Conservation (phyloP, 768 basidiomycete genomes). For the Mycena alexandri region DNA sequence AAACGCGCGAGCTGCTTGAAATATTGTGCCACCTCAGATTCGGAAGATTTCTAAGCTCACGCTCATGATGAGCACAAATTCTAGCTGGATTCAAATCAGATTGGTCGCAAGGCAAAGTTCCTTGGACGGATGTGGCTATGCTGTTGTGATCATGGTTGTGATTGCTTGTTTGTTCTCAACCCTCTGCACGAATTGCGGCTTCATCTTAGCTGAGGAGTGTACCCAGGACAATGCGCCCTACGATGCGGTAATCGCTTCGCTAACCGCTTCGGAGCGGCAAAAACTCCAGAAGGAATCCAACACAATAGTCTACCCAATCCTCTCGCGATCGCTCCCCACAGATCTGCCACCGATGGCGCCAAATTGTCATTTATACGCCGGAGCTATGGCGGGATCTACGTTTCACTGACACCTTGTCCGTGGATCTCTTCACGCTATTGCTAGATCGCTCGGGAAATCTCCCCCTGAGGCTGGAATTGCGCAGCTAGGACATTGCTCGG, state of each 20-base stretch:
- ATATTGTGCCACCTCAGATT: no score
- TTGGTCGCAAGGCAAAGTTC: no score
- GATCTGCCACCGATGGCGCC: constrained; percentile 25
- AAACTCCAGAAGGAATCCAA: not conserved
- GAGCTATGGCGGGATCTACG: constrained; percentile 7
- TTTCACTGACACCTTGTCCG: not conserved
- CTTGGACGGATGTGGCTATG: no score
- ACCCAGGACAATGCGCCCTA: no score
- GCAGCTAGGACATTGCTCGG: not conserved
- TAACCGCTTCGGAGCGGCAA: constrained; percentile 6
- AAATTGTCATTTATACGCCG: constrained; percentile 10
- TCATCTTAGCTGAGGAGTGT: no score
- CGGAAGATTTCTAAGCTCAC: no score
- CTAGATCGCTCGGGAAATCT: constrained; percentile 4
- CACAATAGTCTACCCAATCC: not conserved
- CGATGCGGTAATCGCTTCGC: not conserved
- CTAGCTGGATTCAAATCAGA: no score
- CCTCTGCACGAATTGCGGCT: no score
- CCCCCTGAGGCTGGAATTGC: not conserved
- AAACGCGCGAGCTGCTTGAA: no score
- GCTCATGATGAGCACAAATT: no score
- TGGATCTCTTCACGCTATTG: constrained; percentile 15
- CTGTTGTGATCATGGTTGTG: no score
- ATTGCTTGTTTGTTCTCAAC: no score
- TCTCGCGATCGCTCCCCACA: not conserved